phyloP scores from a whole-genome alignment of 1,284 basidiomycete genomes.

The Rhodotorula mucilaginosa region DNA sequence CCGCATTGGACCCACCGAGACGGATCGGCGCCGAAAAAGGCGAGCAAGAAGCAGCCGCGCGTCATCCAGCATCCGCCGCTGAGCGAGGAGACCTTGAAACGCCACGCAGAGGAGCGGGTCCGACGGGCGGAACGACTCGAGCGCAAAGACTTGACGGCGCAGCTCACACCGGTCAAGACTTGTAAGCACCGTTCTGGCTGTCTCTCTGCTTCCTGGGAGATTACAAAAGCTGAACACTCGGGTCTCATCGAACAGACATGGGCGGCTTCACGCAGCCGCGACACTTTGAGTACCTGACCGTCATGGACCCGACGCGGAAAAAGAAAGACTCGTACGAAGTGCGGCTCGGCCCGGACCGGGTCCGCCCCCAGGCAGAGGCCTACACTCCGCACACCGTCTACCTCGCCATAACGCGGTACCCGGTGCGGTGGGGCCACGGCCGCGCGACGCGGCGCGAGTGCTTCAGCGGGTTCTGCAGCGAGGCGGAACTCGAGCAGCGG shows the following conservation, averaged over 20 bases:
- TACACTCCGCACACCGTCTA: conserved; percentile 54
- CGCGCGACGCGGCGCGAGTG: conserved; percentile 49
- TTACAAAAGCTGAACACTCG: neutral
- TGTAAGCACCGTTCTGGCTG: conserved; percentile 8
- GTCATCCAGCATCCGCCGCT: neutral
- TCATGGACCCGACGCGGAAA: conserved; percentile 48
- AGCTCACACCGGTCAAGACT: conserved; percentile 31
- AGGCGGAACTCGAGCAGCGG: conserved; percentile 45
- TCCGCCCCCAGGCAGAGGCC: conserved; percentile 47
- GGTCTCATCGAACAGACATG: conserved; percentile 37
- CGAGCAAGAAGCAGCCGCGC: neutral
- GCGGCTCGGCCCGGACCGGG: conserved; percentile 17
- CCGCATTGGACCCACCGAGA: neutral
- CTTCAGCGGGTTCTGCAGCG: conserved; percentile 51
- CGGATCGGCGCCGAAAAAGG: neutral
- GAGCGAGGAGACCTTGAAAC: conserved; percentile 1
- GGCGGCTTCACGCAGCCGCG: conserved; percentile 54
- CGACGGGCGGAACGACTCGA: conserved; percentile 29
- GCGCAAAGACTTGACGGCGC: conserved; percentile 28
- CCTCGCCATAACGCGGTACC: conserved; percentile 52
- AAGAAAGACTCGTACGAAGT: conserved; percentile 48
- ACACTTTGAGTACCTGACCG: conserved; percentile 51
- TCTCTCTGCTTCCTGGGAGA: neutral
- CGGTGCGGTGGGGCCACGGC: conserved; percentile 47
- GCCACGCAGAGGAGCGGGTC: conserved; percentile 1